These are phyloP conservation scores for Pseudoneurospora amorphoporcata DNA, from an alignment of 495 filamentous ascomycete genomes.

Conservation along the genomic window DNA sequence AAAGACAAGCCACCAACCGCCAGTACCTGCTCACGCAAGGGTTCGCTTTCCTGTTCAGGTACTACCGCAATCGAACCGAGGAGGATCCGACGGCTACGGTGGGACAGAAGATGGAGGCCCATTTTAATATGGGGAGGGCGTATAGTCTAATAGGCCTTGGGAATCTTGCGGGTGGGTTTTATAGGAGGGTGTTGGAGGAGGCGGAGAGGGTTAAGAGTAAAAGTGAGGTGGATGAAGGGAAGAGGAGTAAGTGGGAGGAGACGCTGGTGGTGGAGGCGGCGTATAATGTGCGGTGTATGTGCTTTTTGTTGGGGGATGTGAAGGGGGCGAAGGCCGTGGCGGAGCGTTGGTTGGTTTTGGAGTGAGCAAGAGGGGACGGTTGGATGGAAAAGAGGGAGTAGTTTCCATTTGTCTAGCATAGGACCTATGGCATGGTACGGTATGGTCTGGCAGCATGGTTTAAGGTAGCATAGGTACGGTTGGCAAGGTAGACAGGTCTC, in stretches of 20 bases:
- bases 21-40: constrained; percentile 81
- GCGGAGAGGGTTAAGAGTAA: background rate
- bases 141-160: constrained; percentile 73
- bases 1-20: constrained; percentile 79
- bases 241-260: constrained; percentile 28
- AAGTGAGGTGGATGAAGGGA: background rate
- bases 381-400: background rate
- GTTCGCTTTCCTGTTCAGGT: constrained; percentile 66
- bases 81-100: constrained; percentile 16
- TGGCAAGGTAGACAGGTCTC: background rate
- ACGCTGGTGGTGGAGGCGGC: constrained; percentile 67
- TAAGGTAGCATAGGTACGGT: background rate
- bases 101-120: constrained; percentile 47
- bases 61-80: constrained; percentile 47
- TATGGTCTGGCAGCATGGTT: background rate
- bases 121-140: constrained; percentile 76
- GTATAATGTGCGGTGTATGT: constrained; percentile 53
- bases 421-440: background rate
- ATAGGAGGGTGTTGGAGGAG: constrained; percentile 37
- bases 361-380: background rate
- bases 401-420: background rate
- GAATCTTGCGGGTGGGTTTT: constrained; percentile 69
- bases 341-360: constrained; percentile 19
- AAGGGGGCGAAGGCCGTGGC: constrained; percentile 19
- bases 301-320: constrained; percentile 23